Base-by-base conservation (phyloP, 1,284 basidiomycete genomes). In the Neolentinus lepideus region DNA sequence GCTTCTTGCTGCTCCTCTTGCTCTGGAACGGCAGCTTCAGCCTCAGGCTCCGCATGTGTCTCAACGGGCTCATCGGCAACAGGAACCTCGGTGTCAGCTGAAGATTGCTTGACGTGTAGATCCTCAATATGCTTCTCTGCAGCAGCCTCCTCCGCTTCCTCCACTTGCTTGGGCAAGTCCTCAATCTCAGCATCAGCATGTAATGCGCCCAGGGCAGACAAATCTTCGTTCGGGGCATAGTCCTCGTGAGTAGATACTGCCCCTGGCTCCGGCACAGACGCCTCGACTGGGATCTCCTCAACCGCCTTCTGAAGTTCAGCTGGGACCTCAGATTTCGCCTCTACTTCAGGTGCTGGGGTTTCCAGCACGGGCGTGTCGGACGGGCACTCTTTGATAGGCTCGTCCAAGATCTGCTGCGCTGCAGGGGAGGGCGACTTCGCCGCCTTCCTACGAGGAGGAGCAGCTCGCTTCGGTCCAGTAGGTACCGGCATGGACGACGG, bases 401-500 rank as follows among this genome's bases (percentile, higher is more conserved):
- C 60, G 27, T 63, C 62, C 2, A 64, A 59, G 16, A 67, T 25
- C 16, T 54, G 53, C 33, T 57, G 56, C 27, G 56, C 46, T 2
- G 55, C 35, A 10, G 68, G 64, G 9, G 73, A 69, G 35, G 73
- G 69, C 2, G 73, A 69, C 60, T 83, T 85, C 36, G 71, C 69
- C 2, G 73, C 59, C 62, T 84, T 85, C 70, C 79, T 85, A 52
- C 88, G 75, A 2, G 88, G 88, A 47, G 86, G 88, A 2, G 72
- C 84, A 16, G 84, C 76, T 3, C 88, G 78, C 48, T 83, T 79
- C 38, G 88, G 88, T 10, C 67, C 83, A n/a, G 77, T 75, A 14
- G 88, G 86, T 2, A 87, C 71, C n/a, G 88, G 88, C 86, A 90
- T 90, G 0, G 80, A 73, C 6, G 64, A 58, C 2, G 83, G 76